A percentile compares a stretch with the other conserved stretches of the same genome.
Conservation (phyloP, 257 asterid species). For the Cruciata laevipes region DNA sequence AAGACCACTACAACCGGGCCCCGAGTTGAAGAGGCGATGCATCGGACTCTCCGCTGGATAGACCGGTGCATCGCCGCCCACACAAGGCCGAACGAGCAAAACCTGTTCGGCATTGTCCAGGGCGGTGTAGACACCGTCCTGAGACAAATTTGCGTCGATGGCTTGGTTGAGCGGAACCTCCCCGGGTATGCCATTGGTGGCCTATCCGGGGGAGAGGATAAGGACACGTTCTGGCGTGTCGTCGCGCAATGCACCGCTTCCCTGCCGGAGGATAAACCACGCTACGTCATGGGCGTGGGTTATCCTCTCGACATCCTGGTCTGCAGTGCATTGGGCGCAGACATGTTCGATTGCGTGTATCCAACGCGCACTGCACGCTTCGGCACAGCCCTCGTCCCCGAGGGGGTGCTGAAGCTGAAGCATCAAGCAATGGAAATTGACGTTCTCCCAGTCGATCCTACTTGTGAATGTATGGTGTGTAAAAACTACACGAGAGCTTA, state of each 20-base stretch:
- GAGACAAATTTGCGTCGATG: conserved; percentile 86
- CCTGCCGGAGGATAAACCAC: conserved; percentile 90
- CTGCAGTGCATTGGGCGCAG: conserved; percentile 99
- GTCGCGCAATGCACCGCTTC: conserved; percentile 99
- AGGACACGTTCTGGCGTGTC: conserved; percentile 98
- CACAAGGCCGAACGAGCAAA: conserved; percentile 83
- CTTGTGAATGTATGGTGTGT: conserved; percentile 92
- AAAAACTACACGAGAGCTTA: conserved; percentile 82
- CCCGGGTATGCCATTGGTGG: conserved; percentile 99
- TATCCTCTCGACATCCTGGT: conserved; percentile 94
- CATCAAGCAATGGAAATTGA: conserved; percentile 76
- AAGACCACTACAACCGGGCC: conserved; percentile 95
- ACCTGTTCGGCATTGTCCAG: conserved; percentile 95
- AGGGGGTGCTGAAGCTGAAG: conserved; percentile 87
- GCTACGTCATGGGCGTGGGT: conserved; percentile 99
- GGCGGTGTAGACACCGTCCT: conserved; percentile 94
- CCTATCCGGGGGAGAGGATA: conserved; percentile 99
- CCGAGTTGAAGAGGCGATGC: conserved; percentile 92
- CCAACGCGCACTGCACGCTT: conserved; percentile 92
- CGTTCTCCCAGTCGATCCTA: conserved; percentile 64
- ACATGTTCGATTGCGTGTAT: conserved; percentile 96
- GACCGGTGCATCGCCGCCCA: conserved; percentile 98
- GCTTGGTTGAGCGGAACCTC: conserved; percentile 86
- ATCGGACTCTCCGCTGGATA: conserved; percentile 98
- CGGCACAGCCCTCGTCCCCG: conserved; percentile 78